Evolutionary conservation across 495 filamentous ascomycete genomes (phyloP).

Genomic region (Aspergillus sparsus): DNA sequence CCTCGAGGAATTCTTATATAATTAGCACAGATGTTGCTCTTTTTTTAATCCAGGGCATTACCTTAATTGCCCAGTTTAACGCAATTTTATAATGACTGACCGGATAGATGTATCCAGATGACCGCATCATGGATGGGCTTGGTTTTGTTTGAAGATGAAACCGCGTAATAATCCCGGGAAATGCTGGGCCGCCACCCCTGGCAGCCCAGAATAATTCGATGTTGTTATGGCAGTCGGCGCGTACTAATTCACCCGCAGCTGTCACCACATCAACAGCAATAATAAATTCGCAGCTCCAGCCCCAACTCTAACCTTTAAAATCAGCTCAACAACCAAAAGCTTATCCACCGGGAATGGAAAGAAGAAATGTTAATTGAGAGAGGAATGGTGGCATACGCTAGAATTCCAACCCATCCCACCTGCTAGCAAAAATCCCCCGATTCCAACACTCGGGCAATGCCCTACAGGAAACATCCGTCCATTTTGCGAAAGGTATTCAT

Average conservation of each 20-base stretch:
- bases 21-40: background rate
- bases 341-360: background rate
- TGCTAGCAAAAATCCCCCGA: constrained; percentile 52
- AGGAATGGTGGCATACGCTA: constrained; percentile 18
- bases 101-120: constrained; percentile 41
- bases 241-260: constrained; percentile 32
- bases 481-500: background rate
- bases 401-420: constrained; percentile 55
- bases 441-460: constrained; percentile 52
- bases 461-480: constrained; percentile 45
- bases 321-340: background rate
- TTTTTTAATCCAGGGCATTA: background rate
- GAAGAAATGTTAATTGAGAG: background rate
- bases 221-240: constrained; percentile 36
- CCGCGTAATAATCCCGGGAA: constrained; percentile 45
- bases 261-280: constrained; percentile 47
- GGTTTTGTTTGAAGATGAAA: constrained; percentile 41
- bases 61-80: background rate
- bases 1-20: background rate
- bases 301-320: constrained; percentile 36
- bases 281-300: constrained; percentile 50
- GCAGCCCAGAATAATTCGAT: constrained; percentile 46
- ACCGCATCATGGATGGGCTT: constrained; percentile 25
- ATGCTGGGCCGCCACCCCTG: constrained; percentile 49
- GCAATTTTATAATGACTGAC: constrained; percentile 28